A percentile compares a stretch with the other conserved stretches of the same genome.
Evolutionary conservation across 257 asterid species (phyloP).

Genomic region (Cinchona pubescens): DNA sequence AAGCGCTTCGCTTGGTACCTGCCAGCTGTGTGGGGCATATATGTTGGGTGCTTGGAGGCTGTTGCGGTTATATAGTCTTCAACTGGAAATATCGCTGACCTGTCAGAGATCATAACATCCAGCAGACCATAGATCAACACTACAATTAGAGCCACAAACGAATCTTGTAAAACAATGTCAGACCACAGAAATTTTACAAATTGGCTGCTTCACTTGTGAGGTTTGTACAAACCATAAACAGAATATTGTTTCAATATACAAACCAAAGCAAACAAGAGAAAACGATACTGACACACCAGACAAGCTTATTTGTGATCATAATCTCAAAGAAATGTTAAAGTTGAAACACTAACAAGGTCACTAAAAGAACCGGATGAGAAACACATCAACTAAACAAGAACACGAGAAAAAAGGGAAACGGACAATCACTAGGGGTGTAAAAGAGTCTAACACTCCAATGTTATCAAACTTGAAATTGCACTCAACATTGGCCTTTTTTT

Average conservation of each 20-base stretch:
- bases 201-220: neutral
- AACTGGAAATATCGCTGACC: conserved; percentile 67
- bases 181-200: neutral
- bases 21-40: conserved; percentile 78
- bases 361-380: neutral
- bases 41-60: conserved; percentile 61
- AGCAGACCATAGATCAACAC: too few relatives aligned
- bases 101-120: conserved; percentile 19
- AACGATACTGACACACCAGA: neutral
- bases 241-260: neutral
- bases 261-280: neutral
- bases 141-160: too few relatives aligned
- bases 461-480: too few relatives aligned
- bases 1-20: conserved; percentile 72
- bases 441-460: too few relatives aligned
- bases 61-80: conserved; percentile 90
- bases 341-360: neutral
- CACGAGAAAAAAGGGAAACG: neutral
- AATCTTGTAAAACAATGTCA: too few relatives aligned
- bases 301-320: neutral
- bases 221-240: too few relatives aligned
- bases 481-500: too few relatives aligned
- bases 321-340: neutral
- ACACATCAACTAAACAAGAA: neutral
- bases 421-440: too few relatives aligned